These are phyloP conservation scores for Pleurotus eryngii DNA, from an alignment of 768 basidiomycete genomes.

Conservation along the genomic window DNA sequence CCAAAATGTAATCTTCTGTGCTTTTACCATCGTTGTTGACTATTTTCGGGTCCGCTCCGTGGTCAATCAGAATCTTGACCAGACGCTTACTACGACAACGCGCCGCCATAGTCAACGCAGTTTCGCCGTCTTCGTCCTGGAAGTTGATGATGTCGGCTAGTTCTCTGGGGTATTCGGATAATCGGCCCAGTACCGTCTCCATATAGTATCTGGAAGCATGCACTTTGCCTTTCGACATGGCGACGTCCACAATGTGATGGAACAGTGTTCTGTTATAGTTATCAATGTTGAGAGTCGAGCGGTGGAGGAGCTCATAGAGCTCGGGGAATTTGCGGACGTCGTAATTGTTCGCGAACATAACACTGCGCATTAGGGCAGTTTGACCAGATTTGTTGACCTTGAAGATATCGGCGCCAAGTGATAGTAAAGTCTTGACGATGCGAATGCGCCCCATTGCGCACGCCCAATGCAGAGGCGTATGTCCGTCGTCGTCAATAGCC, in stretches of 20 bases:
- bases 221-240: constrained; percentile 95
- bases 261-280: constrained; percentile 96
- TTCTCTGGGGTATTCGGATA: constrained; percentile 93
- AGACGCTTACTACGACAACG: constrained; percentile 93
- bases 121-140: constrained; percentile 98
- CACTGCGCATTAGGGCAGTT: constrained; percentile 95
- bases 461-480: constrained; percentile 97
- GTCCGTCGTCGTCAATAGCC: constrained; percentile 96
- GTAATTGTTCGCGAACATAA: constrained; percentile 99
- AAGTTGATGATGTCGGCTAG: constrained; percentile 98
- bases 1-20: constrained; percentile 97
- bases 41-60: constrained; percentile 94
- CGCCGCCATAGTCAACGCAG: constrained; percentile 94
- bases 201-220: constrained; percentile 98
- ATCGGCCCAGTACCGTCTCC: constrained; percentile 87
- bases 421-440: constrained; percentile 89
- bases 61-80: constrained; percentile 92
- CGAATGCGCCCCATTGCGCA: constrained; percentile 98
- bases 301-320: constrained; percentile 92
- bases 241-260: constrained; percentile 96
- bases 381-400: constrained; percentile 95
- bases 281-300: constrained; percentile 99
- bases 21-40: constrained; percentile 93
- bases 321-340: constrained; percentile 99
- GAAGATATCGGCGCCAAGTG: constrained; percentile 95